Base-by-base conservation (phyloP, 192 early-diverging fungal species). In the Backusella luteola region DNA sequence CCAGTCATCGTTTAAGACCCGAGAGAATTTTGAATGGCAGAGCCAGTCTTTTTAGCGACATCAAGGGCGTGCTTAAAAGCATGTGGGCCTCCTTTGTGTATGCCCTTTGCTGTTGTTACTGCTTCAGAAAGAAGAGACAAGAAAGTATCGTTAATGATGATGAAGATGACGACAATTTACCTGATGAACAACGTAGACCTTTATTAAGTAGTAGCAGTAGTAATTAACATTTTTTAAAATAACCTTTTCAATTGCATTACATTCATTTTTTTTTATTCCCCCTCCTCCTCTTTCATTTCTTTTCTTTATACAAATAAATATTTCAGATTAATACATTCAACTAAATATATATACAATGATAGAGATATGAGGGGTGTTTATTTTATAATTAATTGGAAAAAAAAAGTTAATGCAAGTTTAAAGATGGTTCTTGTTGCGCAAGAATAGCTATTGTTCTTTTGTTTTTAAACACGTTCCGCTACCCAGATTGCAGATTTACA, bases 401-500 rank as follows among this genome's bases (percentile, higher is more conserved):
- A 17, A 4, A 44, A 44, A 44, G 42, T 44, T 17, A 44, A 44
- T 67, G 34, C 66, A 67, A 17, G 66, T 67, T 29, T 67, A 67
- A 34, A 17, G 34, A 32, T 44, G 14, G 42, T 32, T 32, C 32
- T 32, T 3, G 32, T 32, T 32, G 2, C 4, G 42, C 19, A 32
- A 29, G 29, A 66, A 66, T 17, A 67, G 17, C 29, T 4, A 67
- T 35, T 17, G 15, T 39, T 7, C 32, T 32, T 32, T 32, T 32
- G 32, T 32, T 39, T 39, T 88, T 90, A 98, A 29, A 98, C 89
- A 29, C 93, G 88, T 52, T 87, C 85, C 44, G 96, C 94, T 35
- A 99, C 85, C 95, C 94, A 95, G 70, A 99, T 99, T 26, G 95
- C 96, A 0, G 89, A 85, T 66, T 93, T 92, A 76, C 97, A 99